Conservation (phyloP, 2,329 filamentous ascomycete species). For the Talaromyces sp. region DNA sequence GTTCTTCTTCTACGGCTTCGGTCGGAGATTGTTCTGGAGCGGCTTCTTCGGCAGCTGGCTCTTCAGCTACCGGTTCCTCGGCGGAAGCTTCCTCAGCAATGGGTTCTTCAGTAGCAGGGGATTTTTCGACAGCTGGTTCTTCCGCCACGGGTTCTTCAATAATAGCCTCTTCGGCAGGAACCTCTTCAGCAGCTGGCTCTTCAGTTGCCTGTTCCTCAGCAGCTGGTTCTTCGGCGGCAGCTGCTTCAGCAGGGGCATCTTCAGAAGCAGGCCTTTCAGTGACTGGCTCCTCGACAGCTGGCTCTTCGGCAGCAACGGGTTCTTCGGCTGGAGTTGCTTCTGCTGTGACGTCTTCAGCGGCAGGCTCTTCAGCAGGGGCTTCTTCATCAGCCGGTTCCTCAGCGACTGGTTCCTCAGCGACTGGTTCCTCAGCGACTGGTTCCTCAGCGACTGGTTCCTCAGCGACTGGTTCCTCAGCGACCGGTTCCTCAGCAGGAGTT, state of each 20-base stretch:
- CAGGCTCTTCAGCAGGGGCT: constrained; percentile 6
- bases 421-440: constrained; percentile 12
- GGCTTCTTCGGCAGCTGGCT: constrained; percentile 9
- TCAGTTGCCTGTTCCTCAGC: constrained; percentile 14
- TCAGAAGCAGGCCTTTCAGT: constrained; percentile 16
- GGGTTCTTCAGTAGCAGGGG: constrained; percentile 14
- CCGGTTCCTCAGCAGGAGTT: constrained; percentile 12
- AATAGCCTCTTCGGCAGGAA: constrained; percentile 12
- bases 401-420: constrained; percentile 10
- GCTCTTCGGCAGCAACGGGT: constrained; percentile 13
- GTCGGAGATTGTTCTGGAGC: constrained; percentile 12
- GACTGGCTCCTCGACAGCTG: constrained; percentile 7
- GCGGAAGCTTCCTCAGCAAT: constrained; percentile 13
- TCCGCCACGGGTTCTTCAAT: constrained; percentile 9
- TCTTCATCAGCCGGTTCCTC: constrained; percentile 14
- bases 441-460: constrained; percentile 15
- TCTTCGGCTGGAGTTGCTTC: constrained; percentile 12
- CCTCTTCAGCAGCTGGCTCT: constrained; percentile 9
- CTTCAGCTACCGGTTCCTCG: constrained; percentile 14
- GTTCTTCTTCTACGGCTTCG: constrained; percentile 7
- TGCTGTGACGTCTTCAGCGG: too few species aligned
- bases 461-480: constrained; percentile 11
- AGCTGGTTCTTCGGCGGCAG: constrained; percentile 13
- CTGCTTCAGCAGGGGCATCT: constrained; percentile 5
- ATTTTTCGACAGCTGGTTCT: constrained; percentile 13